Base-by-base conservation (phyloP, 75 land plant species). In the Isoetes taiwanensis region DNA sequence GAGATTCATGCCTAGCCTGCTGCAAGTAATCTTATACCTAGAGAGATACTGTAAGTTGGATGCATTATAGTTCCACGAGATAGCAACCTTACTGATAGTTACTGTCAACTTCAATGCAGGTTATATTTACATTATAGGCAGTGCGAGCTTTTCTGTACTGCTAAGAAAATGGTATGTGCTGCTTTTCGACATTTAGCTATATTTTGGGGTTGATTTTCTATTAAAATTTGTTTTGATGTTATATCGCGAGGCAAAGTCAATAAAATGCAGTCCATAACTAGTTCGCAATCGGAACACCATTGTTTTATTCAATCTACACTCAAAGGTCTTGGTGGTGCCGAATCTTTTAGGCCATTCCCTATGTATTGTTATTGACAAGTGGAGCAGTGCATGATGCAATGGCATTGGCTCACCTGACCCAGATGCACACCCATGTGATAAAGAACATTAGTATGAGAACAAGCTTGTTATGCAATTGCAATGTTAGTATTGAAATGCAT, bases 351-450 rank as follows among this genome's bases (percentile, higher is more conserved):
- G 70, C 14, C 52, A 64, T 2, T 37, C 56, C 3, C 52, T 62
- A 56, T 31, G 76, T 80, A 38, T 93, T 93, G 0, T 61, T 68
- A 1, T 59, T 94, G 53, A 76, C 84, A 76, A 94, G 99, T 67
- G 99, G 99, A 58, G 99, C 99, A 43, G 99, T 96, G 2, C 99
- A 94, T 76, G 99, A 94, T 76, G 99, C 99, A 5, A 77, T 94
- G 83, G 96, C 96, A 29, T 69, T 94, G 83, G 73, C 99, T 34
- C 86, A 85, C 61, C 52, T 94, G 35, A 84, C 96, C 2, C 79
- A 81, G 89, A 95, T 87, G 25, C 12, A 5, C n/a, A n/a, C n/a
- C n/a, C n/a, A n/a, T n/a, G n/a, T n/a, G n/a, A n/a, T n/a, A n/a
- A n/a, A n/a, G n/a, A n/a, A n/a, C n/a, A n/a, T n/a, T n/a, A n/a